Evolutionary conservation across 2,329 filamentous ascomycete species (phyloP).

Genomic region (Calcarisporium arbuscula): DNA sequence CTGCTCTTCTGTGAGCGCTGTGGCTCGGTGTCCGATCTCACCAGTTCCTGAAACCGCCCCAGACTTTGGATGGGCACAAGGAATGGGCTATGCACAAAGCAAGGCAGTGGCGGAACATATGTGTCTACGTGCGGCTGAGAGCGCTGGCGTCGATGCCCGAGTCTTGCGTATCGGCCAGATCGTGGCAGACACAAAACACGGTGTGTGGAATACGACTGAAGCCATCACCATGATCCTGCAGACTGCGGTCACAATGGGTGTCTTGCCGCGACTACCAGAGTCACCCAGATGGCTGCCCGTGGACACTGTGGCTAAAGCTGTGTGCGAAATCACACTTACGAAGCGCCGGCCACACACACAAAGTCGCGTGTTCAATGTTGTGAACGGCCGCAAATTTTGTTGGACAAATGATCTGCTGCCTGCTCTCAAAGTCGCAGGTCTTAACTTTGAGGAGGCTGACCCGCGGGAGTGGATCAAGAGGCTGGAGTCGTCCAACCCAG

Average conservation of each 20-base stretch:
- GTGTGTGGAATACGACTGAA: slow-evolving; percentile 44
- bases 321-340: slow-evolving; percentile 30
- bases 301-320: slow-evolving; percentile 31
- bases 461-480: slow-evolving; percentile 35
- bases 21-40: slow-evolving; percentile 25
- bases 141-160: slow-evolving; percentile 23
- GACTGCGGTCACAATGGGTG: slow-evolving; percentile 35
- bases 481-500: slow-evolving; percentile 34
- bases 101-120: slow-evolving; percentile 32
- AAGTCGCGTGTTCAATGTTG: slow-evolving; percentile 38
- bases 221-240: slow-evolving; percentile 47
- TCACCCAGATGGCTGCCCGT: slow-evolving; percentile 37
- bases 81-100: slow-evolving; percentile 36
- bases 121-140: slow-evolving; percentile 28
- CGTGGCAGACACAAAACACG: slow-evolving; percentile 37
- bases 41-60: slow-evolving; percentile 30
- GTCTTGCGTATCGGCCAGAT: slow-evolving; percentile 44
- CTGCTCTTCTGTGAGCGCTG: slow-evolving; percentile 43
- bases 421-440: slow-evolving; percentile 32
- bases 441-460: slow-evolving; percentile 37
- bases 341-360: too few relatives aligned
- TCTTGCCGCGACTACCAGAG: slow-evolving; percentile 40
- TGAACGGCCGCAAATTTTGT: slow-evolving; percentile 39
- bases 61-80: slow-evolving; percentile 29
- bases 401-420: slow-evolving; percentile 46